These are phyloP conservation scores for Xylariomycetidae sp. DNA, from an alignment of 2,329 filamentous ascomycete genomes.

Conservation along the genomic window DNA sequence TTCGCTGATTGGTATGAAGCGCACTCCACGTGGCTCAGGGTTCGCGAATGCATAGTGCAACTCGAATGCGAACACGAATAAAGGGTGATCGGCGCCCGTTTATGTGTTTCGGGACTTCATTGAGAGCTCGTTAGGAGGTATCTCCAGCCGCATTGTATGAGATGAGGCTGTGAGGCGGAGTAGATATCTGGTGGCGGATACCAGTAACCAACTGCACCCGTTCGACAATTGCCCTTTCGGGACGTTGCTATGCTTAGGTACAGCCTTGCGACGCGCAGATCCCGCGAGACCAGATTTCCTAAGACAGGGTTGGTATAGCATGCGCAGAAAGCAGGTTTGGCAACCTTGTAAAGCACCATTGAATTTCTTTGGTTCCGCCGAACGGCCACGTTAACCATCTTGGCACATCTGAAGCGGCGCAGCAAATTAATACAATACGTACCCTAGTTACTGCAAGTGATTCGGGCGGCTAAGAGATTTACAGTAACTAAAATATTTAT, in stretches of 20 bases:
- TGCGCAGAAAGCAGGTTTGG: slow-evolving; percentile 5
- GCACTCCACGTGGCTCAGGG: too few species aligned
- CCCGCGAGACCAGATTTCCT: background rate
- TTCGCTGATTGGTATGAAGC: too few species aligned
- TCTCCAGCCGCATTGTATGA: too few species aligned
- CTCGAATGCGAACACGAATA: too few species aligned
- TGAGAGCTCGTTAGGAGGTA: too few species aligned
- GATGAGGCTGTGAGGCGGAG: too few species aligned
- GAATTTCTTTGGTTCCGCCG: slow-evolving; percentile 3
- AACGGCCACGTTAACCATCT: slow-evolving; percentile 5
- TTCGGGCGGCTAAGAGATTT: background rate
- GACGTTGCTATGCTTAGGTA: background rate
- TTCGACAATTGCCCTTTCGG: background rate
- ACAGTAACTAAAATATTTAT: too few species aligned
- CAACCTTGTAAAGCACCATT: slow-evolving; percentile 3
- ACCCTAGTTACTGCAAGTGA: background rate
- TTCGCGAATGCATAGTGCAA: too few species aligned
- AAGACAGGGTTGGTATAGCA: slow-evolving; percentile 3
- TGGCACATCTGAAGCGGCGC: slow-evolving; percentile 1
- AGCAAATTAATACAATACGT: background rate
- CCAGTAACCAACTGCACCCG: too few species aligned
- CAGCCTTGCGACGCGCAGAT: background rate
- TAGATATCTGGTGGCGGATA: too few species aligned
- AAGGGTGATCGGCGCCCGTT: too few species aligned
- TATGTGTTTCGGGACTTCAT: too few species aligned